Conservation (phyloP, 2,329 filamentous ascomycete genomes). For the Fusarium austroafricanum region DNA sequence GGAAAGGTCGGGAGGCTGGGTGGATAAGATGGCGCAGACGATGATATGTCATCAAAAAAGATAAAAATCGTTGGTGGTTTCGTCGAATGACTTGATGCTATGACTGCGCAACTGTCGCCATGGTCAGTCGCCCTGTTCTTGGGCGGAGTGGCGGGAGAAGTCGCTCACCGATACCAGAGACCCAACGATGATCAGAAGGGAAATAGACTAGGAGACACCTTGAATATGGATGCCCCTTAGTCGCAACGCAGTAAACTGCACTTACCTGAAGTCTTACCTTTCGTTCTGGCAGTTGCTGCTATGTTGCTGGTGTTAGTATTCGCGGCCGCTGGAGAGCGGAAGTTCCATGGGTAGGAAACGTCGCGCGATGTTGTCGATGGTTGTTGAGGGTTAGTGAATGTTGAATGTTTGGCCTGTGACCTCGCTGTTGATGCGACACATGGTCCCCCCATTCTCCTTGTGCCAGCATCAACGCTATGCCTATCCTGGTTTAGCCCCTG, state of each 20-base stretch:
- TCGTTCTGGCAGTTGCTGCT: conserved; percentile 23
- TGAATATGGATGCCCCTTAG: conserved; percentile 12
- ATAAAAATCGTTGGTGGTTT: conserved; percentile 12
- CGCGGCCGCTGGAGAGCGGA: conserved; percentile 45
- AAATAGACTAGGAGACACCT: conserved; percentile 21
- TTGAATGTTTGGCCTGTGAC: conserved; percentile 45
- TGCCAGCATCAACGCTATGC: conserved; percentile 39
- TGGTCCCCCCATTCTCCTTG: conserved; percentile 47
- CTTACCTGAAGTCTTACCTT: conserved; percentile 38
- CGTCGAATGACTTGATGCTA: conserved; percentile 14
- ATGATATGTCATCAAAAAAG: conserved; percentile 8
- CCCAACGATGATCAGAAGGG: conserved; percentile 31
- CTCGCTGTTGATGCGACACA: conserved; percentile 47
- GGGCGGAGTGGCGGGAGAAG: conserved; percentile 35
- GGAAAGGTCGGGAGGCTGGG: conserved; percentile 7
- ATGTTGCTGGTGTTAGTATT: conserved; percentile 40
- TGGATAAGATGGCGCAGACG: conserved; percentile 22
- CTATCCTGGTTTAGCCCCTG: conserved; percentile 38
- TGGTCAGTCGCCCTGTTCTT: conserved; percentile 35
- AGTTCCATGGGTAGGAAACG: conserved; percentile 41
- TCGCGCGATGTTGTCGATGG: conserved; percentile 43
- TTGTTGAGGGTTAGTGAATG: conserved; percentile 29
- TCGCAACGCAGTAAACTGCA: conserved; percentile 17
- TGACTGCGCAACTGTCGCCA: conserved; percentile 28
- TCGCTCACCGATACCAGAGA: conserved; percentile 44